These are phyloP conservation scores for Blastocystis sp. DNA, from an alignment of 352 stramenopile genomes.

Conservation along the genomic window DNA sequence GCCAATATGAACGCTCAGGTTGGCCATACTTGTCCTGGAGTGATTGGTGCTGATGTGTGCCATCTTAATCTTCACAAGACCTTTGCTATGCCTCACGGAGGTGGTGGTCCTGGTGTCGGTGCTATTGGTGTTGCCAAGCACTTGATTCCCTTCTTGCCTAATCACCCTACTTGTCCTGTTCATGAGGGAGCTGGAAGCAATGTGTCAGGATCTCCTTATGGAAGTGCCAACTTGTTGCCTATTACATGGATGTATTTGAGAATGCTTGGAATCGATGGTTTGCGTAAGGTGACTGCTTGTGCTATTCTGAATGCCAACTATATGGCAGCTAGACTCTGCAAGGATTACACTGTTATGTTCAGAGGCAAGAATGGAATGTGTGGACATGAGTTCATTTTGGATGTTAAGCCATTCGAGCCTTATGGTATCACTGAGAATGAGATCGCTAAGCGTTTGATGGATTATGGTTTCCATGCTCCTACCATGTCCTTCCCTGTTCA, in stretches of 20 bases:
- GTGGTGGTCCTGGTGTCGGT: slow-evolving; percentile 88
- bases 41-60: slow-evolving; percentile 94
- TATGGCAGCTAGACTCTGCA: slow-evolving; percentile 90
- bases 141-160: slow-evolving; percentile 90
- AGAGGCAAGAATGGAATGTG: slow-evolving; percentile 91
- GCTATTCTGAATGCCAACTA: slow-evolving; percentile 99
- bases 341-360: slow-evolving; percentile 89
- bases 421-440: slow-evolving; percentile 91
- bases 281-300: slow-evolving; percentile 82
- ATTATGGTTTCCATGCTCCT: slow-evolving; percentile 98
- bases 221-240: slow-evolving; percentile 92
- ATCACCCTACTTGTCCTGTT: slow-evolving; percentile 83
- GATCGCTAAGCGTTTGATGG: slow-evolving; percentile 95
- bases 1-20: slow-evolving; percentile 99
- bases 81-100: slow-evolving; percentile 97
- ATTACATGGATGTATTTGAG: slow-evolving; percentile 99
- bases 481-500: slow-evolving; percentile 98
- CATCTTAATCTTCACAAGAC: slow-evolving; percentile 99
- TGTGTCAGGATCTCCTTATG: slow-evolving; percentile 90
- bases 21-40: slow-evolving; percentile 90
- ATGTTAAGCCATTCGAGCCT: slow-evolving; percentile 93
- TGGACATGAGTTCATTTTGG: slow-evolving; percentile 99
- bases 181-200: slow-evolving; percentile 74
- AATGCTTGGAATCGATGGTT: slow-evolving; percentile 90
- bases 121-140: slow-evolving; percentile 87